A percentile compares a stretch with the other conserved stretches of the same genome.
These are phyloP conservation scores for Zygoascus hellenicus DNA, from an alignment of 1,139 yeast species.

Conservation along the genomic window DNA sequence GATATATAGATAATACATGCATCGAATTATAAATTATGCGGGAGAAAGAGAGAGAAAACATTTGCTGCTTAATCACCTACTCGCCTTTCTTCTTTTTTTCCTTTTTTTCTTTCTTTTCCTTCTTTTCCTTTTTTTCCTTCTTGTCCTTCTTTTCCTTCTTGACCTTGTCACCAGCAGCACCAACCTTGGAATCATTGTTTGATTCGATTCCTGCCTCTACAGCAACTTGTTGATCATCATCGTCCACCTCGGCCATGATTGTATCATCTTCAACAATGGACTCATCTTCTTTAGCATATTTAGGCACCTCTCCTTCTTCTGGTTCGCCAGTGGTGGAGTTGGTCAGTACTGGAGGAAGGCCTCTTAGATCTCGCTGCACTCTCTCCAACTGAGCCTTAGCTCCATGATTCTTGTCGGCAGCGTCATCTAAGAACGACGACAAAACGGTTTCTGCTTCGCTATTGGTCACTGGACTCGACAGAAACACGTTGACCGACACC, in stretches of 20 bases:
- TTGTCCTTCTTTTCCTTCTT: conserved; percentile 1
- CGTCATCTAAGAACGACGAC: conserved; percentile 14
- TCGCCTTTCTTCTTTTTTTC: not conserved
- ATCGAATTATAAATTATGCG: too few species aligned
- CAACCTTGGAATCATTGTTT: not conserved
- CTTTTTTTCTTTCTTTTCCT: conserved; percentile 1
- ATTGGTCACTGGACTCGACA: conserved; percentile 27
- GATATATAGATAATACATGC: too few species aligned
- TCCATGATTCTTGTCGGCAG: conserved; percentile 20
- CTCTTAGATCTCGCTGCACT: conserved; percentile 65
- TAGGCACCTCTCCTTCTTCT: not conserved
- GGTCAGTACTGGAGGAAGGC: conserved; percentile 51
- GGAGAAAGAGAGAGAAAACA: too few species aligned
- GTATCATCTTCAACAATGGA: not conserved
- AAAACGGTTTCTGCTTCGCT: conserved; percentile 32
- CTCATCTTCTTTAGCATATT: not conserved
- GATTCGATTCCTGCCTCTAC: not conserved
- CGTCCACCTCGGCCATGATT: conserved; percentile 1
- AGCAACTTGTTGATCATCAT: conserved; percentile 2
- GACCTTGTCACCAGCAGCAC: not conserved
- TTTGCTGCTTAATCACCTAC: not conserved
- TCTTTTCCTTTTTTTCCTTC: conserved; percentile 5
- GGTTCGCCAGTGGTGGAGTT: conserved; percentile 5
- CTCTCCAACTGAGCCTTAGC: conserved; percentile 57
- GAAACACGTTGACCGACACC: conserved; percentile 27